A percentile compares a stretch with the other conserved stretches of the same genome.
phyloP scores from a whole-genome alignment of 192 early-diverging fungal species.

The Coemansia sp. region DNA sequence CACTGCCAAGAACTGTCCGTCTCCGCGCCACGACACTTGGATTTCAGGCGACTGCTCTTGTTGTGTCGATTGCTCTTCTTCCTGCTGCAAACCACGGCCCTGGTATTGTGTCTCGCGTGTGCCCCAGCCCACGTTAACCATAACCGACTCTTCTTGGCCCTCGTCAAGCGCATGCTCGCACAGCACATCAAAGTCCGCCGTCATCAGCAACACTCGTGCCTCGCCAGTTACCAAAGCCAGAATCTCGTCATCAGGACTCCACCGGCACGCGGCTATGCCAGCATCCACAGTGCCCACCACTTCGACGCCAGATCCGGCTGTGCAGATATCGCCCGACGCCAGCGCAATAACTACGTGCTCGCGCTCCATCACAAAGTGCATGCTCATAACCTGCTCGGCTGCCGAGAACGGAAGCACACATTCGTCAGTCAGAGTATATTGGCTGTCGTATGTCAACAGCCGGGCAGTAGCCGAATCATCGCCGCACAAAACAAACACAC shows the following conservation, averaged over 20 bases:
- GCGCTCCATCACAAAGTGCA: conserved; percentile 55
- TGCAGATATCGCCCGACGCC: conserved; percentile 52
- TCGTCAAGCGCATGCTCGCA: conserved; percentile 74
- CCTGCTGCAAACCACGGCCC: conserved; percentile 82
- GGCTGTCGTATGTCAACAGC: conserved; percentile 4
- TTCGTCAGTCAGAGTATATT: not conserved
- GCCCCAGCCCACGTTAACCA: conserved; percentile 93
- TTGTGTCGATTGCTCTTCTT: conserved; percentile 8
- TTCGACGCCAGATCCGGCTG: conserved; percentile 14
- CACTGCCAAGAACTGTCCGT: conserved; percentile 78
- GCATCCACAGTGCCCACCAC: conserved; percentile 36
- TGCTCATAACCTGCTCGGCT: conserved; percentile 10
- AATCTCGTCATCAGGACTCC: conserved; percentile 90
- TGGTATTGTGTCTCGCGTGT: conserved; percentile 97
- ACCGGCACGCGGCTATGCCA: conserved; percentile 48
- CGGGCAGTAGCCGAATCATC: not conserved
- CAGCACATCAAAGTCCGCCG: conserved; percentile 88
- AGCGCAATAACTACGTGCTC: conserved; percentile 52
- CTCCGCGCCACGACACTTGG: conserved; percentile 87
- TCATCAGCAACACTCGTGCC: conserved; percentile 65
- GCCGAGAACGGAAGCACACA: conserved; percentile 20
- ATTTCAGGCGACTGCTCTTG: conserved; percentile 48
- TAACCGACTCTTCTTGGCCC: conserved; percentile 65
- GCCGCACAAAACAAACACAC: not conserved
- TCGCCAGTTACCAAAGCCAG: conserved; percentile 75